These are phyloP conservation scores for Wickerhamiella slavikovae DNA, from an alignment of 805 yeast genomes.

Conservation along the genomic window DNA sequence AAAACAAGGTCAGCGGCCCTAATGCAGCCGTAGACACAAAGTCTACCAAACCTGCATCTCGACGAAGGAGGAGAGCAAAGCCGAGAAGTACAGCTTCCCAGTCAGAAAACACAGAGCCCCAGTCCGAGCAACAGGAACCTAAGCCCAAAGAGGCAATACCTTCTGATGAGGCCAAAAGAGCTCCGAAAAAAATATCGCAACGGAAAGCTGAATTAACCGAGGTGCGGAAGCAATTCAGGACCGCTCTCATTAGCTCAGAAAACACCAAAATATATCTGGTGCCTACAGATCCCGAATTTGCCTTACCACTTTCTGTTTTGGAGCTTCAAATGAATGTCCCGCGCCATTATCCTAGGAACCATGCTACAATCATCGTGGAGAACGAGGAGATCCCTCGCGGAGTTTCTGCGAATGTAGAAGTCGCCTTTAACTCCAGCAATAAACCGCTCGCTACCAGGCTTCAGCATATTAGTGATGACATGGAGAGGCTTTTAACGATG, in stretches of 20 bases:
- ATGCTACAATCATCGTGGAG: constrained; percentile 34
- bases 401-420: constrained; percentile 41
- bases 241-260: constrained; percentile 8
- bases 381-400: constrained; percentile 57
- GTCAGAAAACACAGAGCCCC: no score
- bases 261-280: constrained; percentile 8
- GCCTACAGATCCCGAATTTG: constrained; percentile 59
- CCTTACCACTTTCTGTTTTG: constrained; percentile 37
- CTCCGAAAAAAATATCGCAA: not conserved
- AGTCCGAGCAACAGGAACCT: no score
- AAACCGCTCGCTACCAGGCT: constrained; percentile 31
- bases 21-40: no score
- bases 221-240: constrained; percentile 4
- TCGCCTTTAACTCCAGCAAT: constrained; percentile 28
- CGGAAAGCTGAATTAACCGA: constrained; percentile 8
- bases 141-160: no score
- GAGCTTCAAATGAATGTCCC: constrained; percentile 37
- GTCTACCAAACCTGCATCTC: no score
- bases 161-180: no score
- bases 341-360: constrained; percentile 27
- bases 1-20: no score
- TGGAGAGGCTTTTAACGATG: constrained; percentile 37
- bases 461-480: constrained; percentile 31
- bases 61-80: no score
- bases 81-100: no score